phyloP scores from a whole-genome alignment of 164 flowering plant genomes.

The Vitis cinerea region DNA sequence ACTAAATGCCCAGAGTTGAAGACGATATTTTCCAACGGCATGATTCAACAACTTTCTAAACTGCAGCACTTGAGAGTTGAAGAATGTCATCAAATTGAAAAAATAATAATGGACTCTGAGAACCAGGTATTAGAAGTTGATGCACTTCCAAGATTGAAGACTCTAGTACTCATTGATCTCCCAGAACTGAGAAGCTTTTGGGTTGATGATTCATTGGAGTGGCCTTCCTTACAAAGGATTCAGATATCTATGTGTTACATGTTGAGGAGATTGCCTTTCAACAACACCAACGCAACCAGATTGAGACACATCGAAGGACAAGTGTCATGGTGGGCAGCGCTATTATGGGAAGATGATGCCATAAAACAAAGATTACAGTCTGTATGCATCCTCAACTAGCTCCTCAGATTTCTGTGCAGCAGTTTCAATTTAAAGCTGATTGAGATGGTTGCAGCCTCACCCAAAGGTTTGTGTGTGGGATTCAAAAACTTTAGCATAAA shows the following conservation, averaged over 20 bases:
- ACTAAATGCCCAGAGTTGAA: constrained; percentile 7
- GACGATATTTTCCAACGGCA: background rate
- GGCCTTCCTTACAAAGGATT: constrained; percentile 9
- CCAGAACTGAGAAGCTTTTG: constrained; percentile 2
- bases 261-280: constrained; percentile 1
- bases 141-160: constrained; percentile 7
- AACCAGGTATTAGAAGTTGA: too few relatives aligned
- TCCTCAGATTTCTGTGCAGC: too few relatives aligned
- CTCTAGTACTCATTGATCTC: constrained; percentile 3
- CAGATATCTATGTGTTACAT: background rate
- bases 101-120: constrained; percentile 3
- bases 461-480: too few relatives aligned
- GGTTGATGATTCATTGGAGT: background rate
- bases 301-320: background rate
- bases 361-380: too few relatives aligned
- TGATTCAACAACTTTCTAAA: constrained; percentile 8
- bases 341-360: background rate
- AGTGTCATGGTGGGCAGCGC: constrained; percentile 15
- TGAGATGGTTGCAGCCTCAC: too few relatives aligned
- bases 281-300: background rate
- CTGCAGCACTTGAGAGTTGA: constrained; percentile 6
- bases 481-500: too few relatives aligned
- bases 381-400: too few relatives aligned
- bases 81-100: constrained; percentile 9
- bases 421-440: too few relatives aligned